phyloP scores from a whole-genome alignment of 2,329 filamentous ascomycete species.

The Sordariomycetes sp. region DNA sequence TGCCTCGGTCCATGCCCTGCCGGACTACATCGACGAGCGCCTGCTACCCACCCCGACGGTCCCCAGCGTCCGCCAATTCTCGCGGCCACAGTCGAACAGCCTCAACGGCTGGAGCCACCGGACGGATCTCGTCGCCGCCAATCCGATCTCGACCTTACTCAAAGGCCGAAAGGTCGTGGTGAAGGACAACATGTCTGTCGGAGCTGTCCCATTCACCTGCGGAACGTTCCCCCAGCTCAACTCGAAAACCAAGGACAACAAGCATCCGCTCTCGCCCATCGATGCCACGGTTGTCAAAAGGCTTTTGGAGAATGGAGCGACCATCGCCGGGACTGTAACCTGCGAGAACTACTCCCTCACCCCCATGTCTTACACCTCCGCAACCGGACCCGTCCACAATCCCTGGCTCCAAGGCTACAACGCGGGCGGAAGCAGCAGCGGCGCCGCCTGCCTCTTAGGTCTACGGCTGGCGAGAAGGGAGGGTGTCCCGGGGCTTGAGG shows the following conservation, averaged over 20 bases:
- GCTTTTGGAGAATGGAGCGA: constrained; percentile 20
- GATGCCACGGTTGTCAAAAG: constrained; percentile 23
- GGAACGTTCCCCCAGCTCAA: constrained; percentile 20
- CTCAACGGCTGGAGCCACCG: constrained; percentile 31
- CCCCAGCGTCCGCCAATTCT: neutral
- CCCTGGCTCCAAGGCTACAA: constrained; percentile 19
- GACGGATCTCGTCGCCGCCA: constrained; percentile 15
- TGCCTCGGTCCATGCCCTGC: constrained; percentile 11
- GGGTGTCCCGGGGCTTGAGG: constrained; percentile 5
- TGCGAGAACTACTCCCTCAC: constrained; percentile 26
- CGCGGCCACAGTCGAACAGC: constrained; percentile 19
- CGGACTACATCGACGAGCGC: no score
- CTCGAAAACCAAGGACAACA: constrained; percentile 11
- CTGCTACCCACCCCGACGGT: no score
- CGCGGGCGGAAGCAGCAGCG: constrained; percentile 14
- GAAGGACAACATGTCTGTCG: constrained; percentile 24
- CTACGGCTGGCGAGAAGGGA: neutral
- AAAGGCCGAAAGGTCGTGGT: constrained; percentile 18
- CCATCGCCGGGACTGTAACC: constrained; percentile 21
- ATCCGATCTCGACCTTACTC: constrained; percentile 13
- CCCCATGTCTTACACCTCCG: constrained; percentile 22
- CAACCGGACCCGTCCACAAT: constrained; percentile 23
- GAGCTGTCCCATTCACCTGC: constrained; percentile 20
- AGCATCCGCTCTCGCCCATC: constrained; percentile 17
- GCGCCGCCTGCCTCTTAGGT: no score